phyloP scores from a whole-genome alignment of 208 protist species.

The Jaenimonas drosophilae region DNA sequence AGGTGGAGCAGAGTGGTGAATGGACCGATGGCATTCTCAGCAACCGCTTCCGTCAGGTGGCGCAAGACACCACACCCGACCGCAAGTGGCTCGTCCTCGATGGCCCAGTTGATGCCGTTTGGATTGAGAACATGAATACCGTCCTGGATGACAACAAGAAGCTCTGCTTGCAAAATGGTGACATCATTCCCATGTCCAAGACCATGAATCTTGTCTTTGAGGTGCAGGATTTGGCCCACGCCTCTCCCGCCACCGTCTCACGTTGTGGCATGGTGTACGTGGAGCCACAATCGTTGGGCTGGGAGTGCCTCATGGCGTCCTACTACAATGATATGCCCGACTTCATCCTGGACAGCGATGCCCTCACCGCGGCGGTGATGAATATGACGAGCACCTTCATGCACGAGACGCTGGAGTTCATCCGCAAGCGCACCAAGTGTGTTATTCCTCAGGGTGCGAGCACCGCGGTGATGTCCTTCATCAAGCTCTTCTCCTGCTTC shows the following conservation, averaged over 20 bases:
- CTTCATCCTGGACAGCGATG: constrained; percentile 27
- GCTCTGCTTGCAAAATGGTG: constrained; percentile 94
- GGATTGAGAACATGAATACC: constrained; percentile 99
- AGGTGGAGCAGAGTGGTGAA: constrained; percentile 92
- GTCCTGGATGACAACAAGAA: constrained; percentile 99
- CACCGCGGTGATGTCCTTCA: constrained; percentile 69
- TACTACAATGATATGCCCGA: constrained; percentile 72
- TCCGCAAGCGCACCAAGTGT: constrained; percentile 58
- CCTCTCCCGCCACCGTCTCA: constrained; percentile 96
- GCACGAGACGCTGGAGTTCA: constrained; percentile 69
- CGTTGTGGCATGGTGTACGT: constrained; percentile 99
- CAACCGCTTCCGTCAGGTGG: constrained; percentile 85
- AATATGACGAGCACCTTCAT: constrained; percentile 65
- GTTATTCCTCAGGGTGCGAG: constrained; percentile 70
- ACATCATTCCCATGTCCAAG: constrained; percentile 95
- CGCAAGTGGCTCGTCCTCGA: constrained; percentile 95
- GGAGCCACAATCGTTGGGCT: constrained; percentile 91
- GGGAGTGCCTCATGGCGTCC: constrained; percentile 84
- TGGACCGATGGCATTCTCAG: constrained; percentile 97
- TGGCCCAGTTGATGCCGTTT: constrained; percentile 98
- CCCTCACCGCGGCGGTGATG: constrained; percentile 18
- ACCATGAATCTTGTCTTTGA: constrained; percentile 97
- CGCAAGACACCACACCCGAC: constrained; percentile 72
- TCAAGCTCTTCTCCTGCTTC: constrained; percentile 74
- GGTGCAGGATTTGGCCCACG: constrained; percentile 94